Evolutionary conservation across 1,284 basidiomycete genomes (phyloP).

Genomic region (Mycena sp.): DNA sequence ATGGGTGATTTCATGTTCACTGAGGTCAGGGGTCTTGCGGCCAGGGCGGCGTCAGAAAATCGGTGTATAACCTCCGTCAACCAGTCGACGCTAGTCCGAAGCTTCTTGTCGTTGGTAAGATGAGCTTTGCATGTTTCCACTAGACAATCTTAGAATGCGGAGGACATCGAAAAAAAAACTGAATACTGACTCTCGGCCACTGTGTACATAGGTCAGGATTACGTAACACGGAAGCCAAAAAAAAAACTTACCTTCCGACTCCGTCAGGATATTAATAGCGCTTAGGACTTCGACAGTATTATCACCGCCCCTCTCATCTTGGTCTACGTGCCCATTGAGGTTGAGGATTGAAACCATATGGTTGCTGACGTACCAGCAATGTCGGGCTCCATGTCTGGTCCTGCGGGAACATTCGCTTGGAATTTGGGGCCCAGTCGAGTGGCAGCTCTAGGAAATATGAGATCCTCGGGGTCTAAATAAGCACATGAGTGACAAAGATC

Average conservation of each 20-base stretch:
- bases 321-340: conserved; percentile 39
- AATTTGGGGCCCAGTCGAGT: conserved; percentile 90
- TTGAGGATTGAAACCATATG: conserved; percentile 31
- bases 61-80: conserved; percentile 76
- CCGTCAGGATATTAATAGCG: conserved; percentile 66
- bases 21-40: conserved; percentile 60
- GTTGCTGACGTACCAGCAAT: conserved; percentile 28
- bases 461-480: conserved; percentile 85
- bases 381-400: conserved; percentile 56
- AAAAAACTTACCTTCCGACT: conserved; percentile 65
- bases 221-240: conserved; percentile 15
- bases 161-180: not conserved
- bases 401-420: conserved; percentile 72
- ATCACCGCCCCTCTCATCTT: conserved; percentile 77
- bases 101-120: conserved; percentile 59
- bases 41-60: conserved; percentile 69
- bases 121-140: conserved; percentile 69
- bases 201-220: conserved; percentile 37
- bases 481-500: not conserved
- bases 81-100: conserved; percentile 76
- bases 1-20: conserved; percentile 70
- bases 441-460: conserved; percentile 92
- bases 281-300: conserved; percentile 78
- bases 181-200: conserved; percentile 58
- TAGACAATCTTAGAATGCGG: conserved; percentile 41